Conservation (phyloP, 2,329 filamentous ascomycete species). For the Cordyceps cateniannulata region DNA sequence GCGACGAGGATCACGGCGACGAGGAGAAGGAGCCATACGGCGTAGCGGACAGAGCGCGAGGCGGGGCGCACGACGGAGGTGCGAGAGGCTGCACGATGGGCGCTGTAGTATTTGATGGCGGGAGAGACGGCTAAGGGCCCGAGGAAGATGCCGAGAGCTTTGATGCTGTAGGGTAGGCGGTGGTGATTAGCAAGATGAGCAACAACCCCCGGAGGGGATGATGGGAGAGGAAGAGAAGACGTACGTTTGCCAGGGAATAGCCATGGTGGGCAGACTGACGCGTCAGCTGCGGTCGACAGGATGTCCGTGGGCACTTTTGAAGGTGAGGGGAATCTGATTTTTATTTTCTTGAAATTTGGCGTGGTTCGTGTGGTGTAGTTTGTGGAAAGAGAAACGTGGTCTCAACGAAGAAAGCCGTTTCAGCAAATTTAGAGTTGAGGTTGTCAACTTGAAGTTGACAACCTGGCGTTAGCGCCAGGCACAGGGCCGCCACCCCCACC, state of each 20-base stretch:
- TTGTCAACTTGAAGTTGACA: background rate
- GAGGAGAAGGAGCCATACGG: constrained; percentile 54
- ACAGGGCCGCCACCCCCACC: background rate
- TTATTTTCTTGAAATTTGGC: background rate
- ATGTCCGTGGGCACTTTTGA: background rate
- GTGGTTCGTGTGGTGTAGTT: too few relatives aligned
- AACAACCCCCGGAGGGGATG: background rate
- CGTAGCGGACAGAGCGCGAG: constrained; percentile 45
- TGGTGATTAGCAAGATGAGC: background rate
- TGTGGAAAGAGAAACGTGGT: background rate
- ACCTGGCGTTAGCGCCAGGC: constrained; percentile 7
- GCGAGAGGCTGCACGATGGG: constrained; percentile 34
- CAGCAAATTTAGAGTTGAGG: background rate
- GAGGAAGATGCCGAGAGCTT: constrained; percentile 54
- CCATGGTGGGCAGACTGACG: constrained; percentile 9
- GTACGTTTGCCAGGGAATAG: constrained; percentile 16
- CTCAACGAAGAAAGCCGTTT: background rate
- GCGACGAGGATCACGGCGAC: constrained; percentile 36
- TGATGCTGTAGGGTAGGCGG: constrained; percentile 34
- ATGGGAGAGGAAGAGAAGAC: background rate
- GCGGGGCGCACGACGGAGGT: constrained; percentile 47
- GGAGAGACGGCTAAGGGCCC: constrained; percentile 67
- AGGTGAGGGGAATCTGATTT: background rate
- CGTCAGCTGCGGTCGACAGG: background rate
- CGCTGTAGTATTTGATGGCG: constrained; percentile 58